Base-by-base conservation (phyloP, 1,284 basidiomycete genomes). In the Ceratobasidium sp. region DNA sequence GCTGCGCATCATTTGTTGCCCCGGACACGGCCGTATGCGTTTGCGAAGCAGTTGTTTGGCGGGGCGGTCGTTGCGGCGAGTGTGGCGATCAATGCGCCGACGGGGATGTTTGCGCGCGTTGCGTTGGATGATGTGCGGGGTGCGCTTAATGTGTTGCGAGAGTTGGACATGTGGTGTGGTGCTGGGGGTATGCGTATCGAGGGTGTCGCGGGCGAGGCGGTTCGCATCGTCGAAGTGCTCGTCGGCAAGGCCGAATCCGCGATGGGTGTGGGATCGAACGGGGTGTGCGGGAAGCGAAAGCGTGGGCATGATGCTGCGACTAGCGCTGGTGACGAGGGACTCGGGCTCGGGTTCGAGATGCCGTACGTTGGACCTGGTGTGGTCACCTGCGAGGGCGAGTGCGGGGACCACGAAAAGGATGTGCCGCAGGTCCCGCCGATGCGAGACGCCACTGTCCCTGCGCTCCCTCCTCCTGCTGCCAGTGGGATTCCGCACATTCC, bases 21-120 rank as follows among this genome's bases (percentile, higher is more conserved):
- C 30, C 76, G 77, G 30, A 78, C 78, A 14, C 80, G 80, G 14
- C 82, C 83, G 4, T 90, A 90, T 77, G 84, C 87, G 3, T 85
- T 89, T 65, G 84, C 85, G 3, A 83, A 86, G 72, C 82, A 85
- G 18, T 78, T 92, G 32, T 86, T 89, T 76, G 88, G 89, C 74
- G 86, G 90, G 0, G 84, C 87, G 1, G 84, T 89, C 16, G 83
- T 88, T 14, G 87, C 87, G 75, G 87, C 87, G 3, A 86, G 89
- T 76, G 84, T 85, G 12, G 85, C 85, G 59, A 82, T 89, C 72
- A 85, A 83, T 71, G 83, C 86, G 58, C 85, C 87, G 3, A 78
- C 76, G 21, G 82, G 82, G 39, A 79, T 87, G 46, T 83, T 84
- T 74, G 85, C 84, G 0, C 79, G 78, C 5, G 81, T 82, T 18